A percentile compares a stretch with the other conserved stretches of the same genome.
phyloP scores from a whole-genome alignment of 805 yeast genomes.

The Saccharomycopsis sp. region DNA sequence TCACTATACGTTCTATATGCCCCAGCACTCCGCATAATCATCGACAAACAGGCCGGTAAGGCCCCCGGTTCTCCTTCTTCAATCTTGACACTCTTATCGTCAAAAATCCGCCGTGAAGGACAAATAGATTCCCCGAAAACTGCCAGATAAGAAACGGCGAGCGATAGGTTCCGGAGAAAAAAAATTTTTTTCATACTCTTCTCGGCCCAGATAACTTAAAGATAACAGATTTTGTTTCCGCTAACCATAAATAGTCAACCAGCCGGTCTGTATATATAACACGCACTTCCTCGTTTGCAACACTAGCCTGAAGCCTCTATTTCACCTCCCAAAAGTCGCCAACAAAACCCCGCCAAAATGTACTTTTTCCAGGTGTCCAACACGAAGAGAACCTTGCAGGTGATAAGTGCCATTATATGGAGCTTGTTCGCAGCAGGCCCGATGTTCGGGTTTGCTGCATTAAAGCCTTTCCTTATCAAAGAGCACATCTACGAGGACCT shows the following conservation, averaged over 20 bases:
- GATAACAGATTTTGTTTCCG: neutral
- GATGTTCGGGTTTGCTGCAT: slow-evolving; percentile 94
- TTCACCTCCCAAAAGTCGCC: no score
- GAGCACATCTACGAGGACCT: slow-evolving; percentile 69
- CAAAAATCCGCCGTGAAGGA: no score
- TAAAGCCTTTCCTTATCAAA: slow-evolving; percentile 70
- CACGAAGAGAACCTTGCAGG: slow-evolving; percentile 37
- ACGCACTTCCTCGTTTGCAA: neutral
- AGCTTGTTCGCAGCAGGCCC: slow-evolving; percentile 91
- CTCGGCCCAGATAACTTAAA: neutral
- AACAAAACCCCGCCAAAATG: no score
- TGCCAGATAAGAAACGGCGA: neutral
- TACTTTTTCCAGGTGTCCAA: slow-evolving; percentile 2
- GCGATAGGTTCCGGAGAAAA: neutral
- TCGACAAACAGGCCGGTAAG: no score
- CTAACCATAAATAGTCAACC: neutral
- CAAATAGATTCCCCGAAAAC: no score
- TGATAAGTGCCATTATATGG: slow-evolving; percentile 74
- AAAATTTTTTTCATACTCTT: neutral
- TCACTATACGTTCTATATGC: no score
- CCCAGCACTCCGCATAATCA: no score
- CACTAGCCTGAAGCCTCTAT: neutral
- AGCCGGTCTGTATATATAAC: neutral
- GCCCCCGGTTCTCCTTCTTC: no score
- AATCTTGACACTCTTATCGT: no score